phyloP scores from a whole-genome alignment of 805 yeast species.

The Debaryomyces tyrocola region DNA sequence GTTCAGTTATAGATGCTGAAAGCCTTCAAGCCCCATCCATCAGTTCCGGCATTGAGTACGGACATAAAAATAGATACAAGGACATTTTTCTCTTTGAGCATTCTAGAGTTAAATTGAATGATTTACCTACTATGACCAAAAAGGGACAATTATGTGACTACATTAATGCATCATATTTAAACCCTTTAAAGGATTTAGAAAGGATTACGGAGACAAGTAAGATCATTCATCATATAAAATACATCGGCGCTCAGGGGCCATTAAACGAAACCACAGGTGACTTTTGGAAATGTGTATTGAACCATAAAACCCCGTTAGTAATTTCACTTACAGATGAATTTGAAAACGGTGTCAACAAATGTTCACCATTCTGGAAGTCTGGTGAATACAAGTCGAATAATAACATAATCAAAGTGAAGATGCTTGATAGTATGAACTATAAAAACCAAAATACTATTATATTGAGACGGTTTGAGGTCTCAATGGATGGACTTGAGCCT shows the following conservation, averaged over 20 bases:
- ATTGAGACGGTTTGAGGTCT: constrained; percentile 47
- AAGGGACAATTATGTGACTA: constrained; percentile 47
- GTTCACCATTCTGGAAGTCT: constrained; percentile 73
- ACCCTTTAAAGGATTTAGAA: constrained; percentile 14
- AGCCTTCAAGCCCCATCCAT: constrained; percentile 39
- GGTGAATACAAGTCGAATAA: constrained; percentile 46
- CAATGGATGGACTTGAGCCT: constrained; percentile 28
- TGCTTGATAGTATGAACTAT: constrained; percentile 15
- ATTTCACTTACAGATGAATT: constrained; percentile 72
- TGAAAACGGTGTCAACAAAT: constrained; percentile 79
- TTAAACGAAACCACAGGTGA: constrained; percentile 69
- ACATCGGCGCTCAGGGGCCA: constrained; percentile 92
- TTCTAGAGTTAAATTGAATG: constrained; percentile 65
- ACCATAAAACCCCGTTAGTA: constrained; percentile 63
- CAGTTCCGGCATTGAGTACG: constrained; percentile 77
- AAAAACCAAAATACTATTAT: constrained; percentile 13
- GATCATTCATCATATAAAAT: constrained; percentile 16
- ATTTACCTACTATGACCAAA: constrained; percentile 7
- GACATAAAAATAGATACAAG: constrained; percentile 80
- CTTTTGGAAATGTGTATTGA: constrained; percentile 77
- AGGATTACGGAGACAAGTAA: constrained; percentile 9
- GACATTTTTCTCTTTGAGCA: constrained; percentile 88
- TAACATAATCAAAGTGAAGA: constrained; percentile 22
- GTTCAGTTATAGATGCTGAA: constrained; percentile 7
- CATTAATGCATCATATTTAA: constrained; percentile 81